Evolutionary conservation across 805 yeast species (phyloP).

Genomic region (Yarrowia yakushimensis): DNA sequence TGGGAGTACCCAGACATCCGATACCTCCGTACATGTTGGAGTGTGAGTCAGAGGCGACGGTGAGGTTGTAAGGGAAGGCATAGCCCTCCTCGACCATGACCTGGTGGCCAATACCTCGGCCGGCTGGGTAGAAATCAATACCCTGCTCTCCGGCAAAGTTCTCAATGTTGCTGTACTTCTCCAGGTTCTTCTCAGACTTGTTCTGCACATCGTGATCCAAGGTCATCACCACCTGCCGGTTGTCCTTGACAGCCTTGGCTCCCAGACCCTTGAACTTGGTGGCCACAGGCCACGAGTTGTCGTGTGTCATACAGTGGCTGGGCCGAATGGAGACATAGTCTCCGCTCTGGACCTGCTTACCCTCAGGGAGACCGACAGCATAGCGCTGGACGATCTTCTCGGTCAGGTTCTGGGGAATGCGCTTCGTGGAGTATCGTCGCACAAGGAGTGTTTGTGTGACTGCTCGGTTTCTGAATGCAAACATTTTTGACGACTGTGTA

Average conservation of each 20-base stretch:
- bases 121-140: constrained; percentile 96
- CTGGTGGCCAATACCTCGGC: constrained; percentile 98
- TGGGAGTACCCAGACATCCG: constrained; percentile 94
- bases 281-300: constrained; percentile 99
- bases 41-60: constrained; percentile 97
- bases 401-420: constrained; percentile 70
- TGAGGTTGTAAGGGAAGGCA: constrained; percentile 87
- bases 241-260: constrained; percentile 75
- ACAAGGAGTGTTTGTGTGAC: constrained; percentile 4
- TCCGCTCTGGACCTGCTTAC: constrained; percentile 76
- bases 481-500: not conserved
- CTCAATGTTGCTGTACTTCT: constrained; percentile 84
- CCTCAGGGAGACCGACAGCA: constrained; percentile 79
- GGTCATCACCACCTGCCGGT: constrained; percentile 91
- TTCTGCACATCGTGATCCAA: constrained; percentile 98
- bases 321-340: constrained; percentile 95
- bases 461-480: constrained; percentile 15
- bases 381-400: constrained; percentile 94
- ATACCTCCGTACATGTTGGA: constrained; percentile 98
- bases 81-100: constrained; percentile 99
- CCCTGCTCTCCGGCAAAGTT: constrained; percentile 86
- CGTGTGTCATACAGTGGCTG: constrained; percentile 98
- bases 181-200: constrained; percentile 79
- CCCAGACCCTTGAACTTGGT: constrained; percentile 94
- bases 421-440: constrained; percentile 22